phyloP scores from a whole-genome alignment of 768 basidiomycete genomes.

The Serendipita vermifera region DNA sequence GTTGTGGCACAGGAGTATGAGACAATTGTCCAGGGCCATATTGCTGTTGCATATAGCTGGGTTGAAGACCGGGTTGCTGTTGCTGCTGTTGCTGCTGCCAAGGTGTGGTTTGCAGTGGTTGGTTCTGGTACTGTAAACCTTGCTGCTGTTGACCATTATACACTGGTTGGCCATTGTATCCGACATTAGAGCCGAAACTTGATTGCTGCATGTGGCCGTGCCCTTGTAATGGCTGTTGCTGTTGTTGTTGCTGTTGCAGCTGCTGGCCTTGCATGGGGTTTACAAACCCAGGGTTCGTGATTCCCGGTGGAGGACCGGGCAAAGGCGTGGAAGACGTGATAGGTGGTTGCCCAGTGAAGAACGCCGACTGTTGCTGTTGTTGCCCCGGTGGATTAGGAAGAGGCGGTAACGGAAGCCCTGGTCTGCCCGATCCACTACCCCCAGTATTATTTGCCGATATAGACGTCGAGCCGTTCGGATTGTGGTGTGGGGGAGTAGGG shows the following conservation, averaged over 20 bases:
- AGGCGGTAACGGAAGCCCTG: background rate
- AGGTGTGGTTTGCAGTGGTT: background rate
- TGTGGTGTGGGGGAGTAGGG: background rate
- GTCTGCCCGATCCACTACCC: background rate
- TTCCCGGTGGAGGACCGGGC: background rate
- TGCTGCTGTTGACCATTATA: background rate
- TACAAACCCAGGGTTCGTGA: background rate
- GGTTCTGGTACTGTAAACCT: background rate
- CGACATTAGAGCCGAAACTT: no score
- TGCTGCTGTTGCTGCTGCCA: background rate
- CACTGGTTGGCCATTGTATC: no score
- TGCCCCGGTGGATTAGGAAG: constrained; percentile 3
- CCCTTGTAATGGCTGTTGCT: no score
- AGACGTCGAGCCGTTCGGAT: background rate
- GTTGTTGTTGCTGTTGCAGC: no score
- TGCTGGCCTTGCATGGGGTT: no score
- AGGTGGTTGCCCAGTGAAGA: background rate
- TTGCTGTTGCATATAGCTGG: background rate
- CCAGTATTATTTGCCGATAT: constrained; percentile 4
- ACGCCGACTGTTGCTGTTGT: background rate
- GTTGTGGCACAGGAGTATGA: background rate
- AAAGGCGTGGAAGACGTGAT: background rate
- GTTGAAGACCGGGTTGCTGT: background rate
- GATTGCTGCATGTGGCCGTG: no score
- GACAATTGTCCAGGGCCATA: background rate